Percentiles rank a stretch among this genome's conserved stretches.
These are phyloP conservation scores for Xylariaceae sp. DNA, from an alignment of 2,329 filamentous ascomycete genomes.

Conservation along the genomic window DNA sequence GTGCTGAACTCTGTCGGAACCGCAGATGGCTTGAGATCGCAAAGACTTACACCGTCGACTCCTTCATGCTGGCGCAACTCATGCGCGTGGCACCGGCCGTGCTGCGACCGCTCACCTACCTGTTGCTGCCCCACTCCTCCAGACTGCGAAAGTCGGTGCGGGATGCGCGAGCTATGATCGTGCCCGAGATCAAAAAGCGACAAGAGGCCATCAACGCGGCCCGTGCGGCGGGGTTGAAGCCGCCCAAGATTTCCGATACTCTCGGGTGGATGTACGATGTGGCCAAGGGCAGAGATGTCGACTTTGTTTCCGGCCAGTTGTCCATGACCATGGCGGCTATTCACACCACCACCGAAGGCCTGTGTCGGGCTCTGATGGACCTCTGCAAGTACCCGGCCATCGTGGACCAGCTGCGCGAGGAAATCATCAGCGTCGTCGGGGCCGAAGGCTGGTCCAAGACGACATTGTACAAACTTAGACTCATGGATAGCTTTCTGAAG, in stretches of 20 bases:
- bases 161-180: constrained; percentile 34
- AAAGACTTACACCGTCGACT: constrained; percentile 38
- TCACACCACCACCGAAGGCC: constrained; percentile 37
- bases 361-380: constrained; percentile 38
- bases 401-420: constrained; percentile 39
- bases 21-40: constrained; percentile 42
- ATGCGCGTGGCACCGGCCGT: constrained; percentile 38
- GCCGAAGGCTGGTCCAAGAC: constrained; percentile 32
- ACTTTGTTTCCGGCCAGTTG: constrained; percentile 34
- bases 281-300: constrained; percentile 28
- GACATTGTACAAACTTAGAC: constrained; percentile 32
- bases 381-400: constrained; percentile 41
- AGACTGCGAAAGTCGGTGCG: constrained; percentile 35
- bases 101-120: constrained; percentile 39
- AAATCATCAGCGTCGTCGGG: constrained; percentile 35
- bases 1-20: constrained; percentile 40
- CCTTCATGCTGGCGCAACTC: constrained; percentile 32
- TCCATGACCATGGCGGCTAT: constrained; percentile 37
- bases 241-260: constrained; percentile 34
- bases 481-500: constrained; percentile 39
- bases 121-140: constrained; percentile 38
- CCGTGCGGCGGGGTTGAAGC: constrained; percentile 26
- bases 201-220: constrained; percentile 27
- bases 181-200: constrained; percentile 30
- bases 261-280: constrained; percentile 41